These are phyloP conservation scores for Centella asiatica DNA, from an alignment of 129 eudicot genomes.

Conservation along the genomic window DNA sequence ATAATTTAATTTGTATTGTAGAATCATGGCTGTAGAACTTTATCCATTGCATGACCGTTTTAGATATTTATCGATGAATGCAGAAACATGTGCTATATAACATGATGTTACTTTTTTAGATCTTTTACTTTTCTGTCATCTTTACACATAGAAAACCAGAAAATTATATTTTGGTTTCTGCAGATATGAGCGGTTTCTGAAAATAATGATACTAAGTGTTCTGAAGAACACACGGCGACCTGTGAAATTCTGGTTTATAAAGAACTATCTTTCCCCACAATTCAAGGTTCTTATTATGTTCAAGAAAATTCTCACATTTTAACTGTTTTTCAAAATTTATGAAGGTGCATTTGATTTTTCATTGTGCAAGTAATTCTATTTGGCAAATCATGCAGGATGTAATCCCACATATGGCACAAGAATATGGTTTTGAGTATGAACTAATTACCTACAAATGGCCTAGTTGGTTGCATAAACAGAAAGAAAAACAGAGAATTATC, in stretches of 20 bases:
- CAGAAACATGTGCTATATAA: background rate
- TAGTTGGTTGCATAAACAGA: conserved; percentile 94
- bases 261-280: conserved; percentile 93
- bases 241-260: conserved; percentile 95
- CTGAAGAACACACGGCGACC: conserved; percentile 78
- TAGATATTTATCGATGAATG: no score
- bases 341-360: background rate
- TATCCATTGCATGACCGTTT: no score
- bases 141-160: background rate
- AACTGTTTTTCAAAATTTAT: background rate
- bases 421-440: conserved; percentile 93
- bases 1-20: background rate
- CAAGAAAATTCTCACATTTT: background rate
- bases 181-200: conserved; percentile 87
- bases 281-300: conserved; percentile 53
- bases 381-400: conserved; percentile 53
- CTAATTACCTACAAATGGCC: conserved; percentile 97
- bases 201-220: conserved; percentile 91
- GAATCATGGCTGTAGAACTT: background rate
- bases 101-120: background rate
- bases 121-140: background rate
- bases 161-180: conserved; percentile 16
- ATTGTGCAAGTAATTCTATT: background rate
- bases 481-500: conserved; percentile 88
- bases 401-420: conserved; percentile 90